Conservation (phyloP, 768 basidiomycete genomes). For the Naganishia onofrii region DNA sequence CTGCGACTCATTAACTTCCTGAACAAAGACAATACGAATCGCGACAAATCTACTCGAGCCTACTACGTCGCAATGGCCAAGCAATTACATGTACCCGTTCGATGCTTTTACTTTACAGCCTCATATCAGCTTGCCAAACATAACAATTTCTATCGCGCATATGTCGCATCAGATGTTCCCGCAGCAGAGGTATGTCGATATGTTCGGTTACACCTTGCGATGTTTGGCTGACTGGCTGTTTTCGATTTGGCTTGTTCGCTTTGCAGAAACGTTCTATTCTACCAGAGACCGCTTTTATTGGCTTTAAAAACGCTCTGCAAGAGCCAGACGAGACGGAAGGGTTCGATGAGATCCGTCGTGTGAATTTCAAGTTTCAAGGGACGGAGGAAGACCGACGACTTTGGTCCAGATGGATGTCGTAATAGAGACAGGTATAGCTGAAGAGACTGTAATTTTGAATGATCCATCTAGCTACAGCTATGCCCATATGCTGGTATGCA, state of each 20-base stretch:
- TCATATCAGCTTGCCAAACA: constrained; percentile 83
- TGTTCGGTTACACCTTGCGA: neutral
- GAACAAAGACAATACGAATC: constrained; percentile 82
- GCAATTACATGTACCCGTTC: constrained; percentile 58
- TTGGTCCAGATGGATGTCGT: constrained; percentile 77
- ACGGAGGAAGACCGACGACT: constrained; percentile 64
- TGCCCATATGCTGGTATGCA: constrained; percentile 17
- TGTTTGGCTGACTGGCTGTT: constrained; percentile 10
- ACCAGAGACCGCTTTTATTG: constrained; percentile 44
- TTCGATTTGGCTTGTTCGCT: neutral
- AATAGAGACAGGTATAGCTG: neutral
- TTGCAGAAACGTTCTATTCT: constrained; percentile 37
- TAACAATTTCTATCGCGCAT: constrained; percentile 86
- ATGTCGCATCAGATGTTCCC: constrained; percentile 40
- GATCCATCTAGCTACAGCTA: neutral
- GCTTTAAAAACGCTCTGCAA: constrained; percentile 54
- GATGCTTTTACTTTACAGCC: constrained; percentile 74
- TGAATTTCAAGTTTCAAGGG: constrained; percentile 80
- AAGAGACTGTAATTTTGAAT: neutral
- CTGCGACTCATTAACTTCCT: neutral
- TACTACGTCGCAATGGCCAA: constrained; percentile 69
- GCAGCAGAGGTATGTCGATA: constrained; percentile 32
- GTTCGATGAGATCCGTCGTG: constrained; percentile 68
- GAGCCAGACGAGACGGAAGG: constrained; percentile 69
- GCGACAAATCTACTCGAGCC: constrained; percentile 66